Conservation (phyloP, 768 basidiomycete genomes). For the Suillus weaverae region DNA sequence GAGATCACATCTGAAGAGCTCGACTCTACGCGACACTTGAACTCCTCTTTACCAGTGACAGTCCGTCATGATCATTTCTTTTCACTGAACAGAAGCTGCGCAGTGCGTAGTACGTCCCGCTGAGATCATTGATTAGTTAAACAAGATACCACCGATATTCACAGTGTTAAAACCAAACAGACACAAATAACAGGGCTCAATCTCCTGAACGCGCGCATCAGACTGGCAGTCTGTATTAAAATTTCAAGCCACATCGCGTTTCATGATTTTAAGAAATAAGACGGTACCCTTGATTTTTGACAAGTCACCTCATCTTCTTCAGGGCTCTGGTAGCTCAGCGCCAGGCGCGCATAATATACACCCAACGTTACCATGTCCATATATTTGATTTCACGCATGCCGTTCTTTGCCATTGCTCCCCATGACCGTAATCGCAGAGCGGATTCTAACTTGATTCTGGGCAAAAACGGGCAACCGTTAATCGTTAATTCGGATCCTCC, state of each 20-base stretch:
- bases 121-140: no score
- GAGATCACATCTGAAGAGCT: no score
- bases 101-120: no score
- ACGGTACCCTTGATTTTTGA: not conserved
- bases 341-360: conserved; percentile 1
- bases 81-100: no score
- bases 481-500: not conserved
- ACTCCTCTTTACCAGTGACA: no score
- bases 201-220: not conserved
- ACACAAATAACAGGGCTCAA: no score
- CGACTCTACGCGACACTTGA: no score
- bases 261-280: not conserved
- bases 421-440: not conserved
- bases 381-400: not conserved
- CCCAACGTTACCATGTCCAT: not conserved
- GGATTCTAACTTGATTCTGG: not conserved
- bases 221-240: not conserved
- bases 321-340: conserved; percentile 2
- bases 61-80: no score
- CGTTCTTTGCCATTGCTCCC: not conserved
- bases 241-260: conserved; percentile 6
- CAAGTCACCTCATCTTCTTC: not conserved
- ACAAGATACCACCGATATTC: no score
- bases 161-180: no score
- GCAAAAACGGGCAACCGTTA: not conserved